Evolutionary conservation across 805 yeast species (phyloP).

Genomic region (Kodamaea jinghongensis): DNA sequence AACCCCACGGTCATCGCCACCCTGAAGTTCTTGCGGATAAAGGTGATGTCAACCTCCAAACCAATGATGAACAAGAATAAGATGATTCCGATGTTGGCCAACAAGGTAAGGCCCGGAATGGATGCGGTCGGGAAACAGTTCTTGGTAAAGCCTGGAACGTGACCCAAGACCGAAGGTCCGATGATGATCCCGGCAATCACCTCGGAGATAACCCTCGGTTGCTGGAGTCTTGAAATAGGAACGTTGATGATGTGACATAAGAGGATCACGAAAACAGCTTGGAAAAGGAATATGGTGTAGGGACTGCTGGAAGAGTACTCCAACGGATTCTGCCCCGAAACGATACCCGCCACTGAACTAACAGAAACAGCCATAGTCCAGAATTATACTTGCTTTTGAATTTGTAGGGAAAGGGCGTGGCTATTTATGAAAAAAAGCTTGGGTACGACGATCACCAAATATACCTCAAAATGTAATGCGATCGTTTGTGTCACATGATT

Average conservation of each 20-base stretch:
- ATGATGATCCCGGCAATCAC: slow-evolving; percentile 72
- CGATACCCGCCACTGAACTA: slow-evolving; percentile 58
- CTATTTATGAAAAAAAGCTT: not conserved
- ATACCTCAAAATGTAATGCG: too few species aligned
- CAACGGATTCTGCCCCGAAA: slow-evolving; percentile 71
- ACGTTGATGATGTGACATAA: slow-evolving; percentile 59
- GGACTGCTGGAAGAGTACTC: slow-evolving; percentile 58
- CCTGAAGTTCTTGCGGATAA: slow-evolving; percentile 56
- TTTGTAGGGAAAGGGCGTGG: too few species aligned
- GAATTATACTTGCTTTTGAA: too few species aligned
- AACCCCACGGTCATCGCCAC: slow-evolving; percentile 70
- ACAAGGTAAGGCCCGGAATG: slow-evolving; percentile 59
- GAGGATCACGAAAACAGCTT: slow-evolving; percentile 57
- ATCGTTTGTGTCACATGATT: too few species aligned
- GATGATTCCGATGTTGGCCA: slow-evolving; percentile 74
- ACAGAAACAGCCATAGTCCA: slow-evolving; percentile 31
- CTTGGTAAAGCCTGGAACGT: slow-evolving; percentile 61
- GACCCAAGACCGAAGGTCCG: slow-evolving; percentile 76
- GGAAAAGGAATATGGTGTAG: slow-evolving; percentile 67
- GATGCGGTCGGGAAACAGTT: slow-evolving; percentile 65
- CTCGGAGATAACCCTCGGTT: slow-evolving; percentile 81
- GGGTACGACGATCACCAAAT: too few species aligned
- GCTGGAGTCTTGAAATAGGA: slow-evolving; percentile 60
- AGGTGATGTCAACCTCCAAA: slow-evolving; percentile 69
- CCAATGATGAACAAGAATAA: slow-evolving; percentile 75